Evolutionary conservation across 179 eudicot species (phyloP).

Genomic region (Spergularia azorica): DNA sequence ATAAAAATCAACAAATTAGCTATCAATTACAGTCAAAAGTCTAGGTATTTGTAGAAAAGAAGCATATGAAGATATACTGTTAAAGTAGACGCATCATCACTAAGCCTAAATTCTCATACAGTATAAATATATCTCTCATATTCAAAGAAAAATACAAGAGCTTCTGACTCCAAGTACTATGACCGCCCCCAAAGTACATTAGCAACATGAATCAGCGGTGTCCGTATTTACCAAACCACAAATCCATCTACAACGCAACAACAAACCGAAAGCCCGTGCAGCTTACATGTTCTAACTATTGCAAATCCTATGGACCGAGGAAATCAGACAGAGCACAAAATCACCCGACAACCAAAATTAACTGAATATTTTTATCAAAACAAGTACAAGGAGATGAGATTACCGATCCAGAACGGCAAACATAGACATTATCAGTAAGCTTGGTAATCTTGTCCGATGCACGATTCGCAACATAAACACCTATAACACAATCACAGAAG

Average conservation of each 20-base stretch:
- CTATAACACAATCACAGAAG: conserved; percentile 31
- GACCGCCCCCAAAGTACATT: not conserved
- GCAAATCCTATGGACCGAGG: not conserved
- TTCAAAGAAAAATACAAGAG: not conserved
- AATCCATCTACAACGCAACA: no score
- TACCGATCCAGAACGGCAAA: conserved; percentile 99
- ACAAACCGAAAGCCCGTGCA: not conserved
- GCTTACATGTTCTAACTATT: not conserved
- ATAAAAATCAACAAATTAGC: not conserved
- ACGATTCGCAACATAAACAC: conserved; percentile 93
- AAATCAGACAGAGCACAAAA: not conserved
- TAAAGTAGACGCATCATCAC: not conserved
- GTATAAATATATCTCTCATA: not conserved
- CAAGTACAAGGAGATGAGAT: not conserved
- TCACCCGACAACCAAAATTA: not conserved
- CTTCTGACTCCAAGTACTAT: not conserved
- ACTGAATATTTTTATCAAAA: not conserved
- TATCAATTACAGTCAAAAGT: not conserved
- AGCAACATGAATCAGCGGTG: not conserved
- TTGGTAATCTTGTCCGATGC: conserved; percentile 98
- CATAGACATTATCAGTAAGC: conserved; percentile 90
- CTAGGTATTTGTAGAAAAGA: not conserved
- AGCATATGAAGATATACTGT: not conserved
- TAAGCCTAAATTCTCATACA: not conserved
- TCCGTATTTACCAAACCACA: not conserved